phyloP scores from a whole-genome alignment of 1,284 basidiomycete species.

The Tilletia indica region DNA sequence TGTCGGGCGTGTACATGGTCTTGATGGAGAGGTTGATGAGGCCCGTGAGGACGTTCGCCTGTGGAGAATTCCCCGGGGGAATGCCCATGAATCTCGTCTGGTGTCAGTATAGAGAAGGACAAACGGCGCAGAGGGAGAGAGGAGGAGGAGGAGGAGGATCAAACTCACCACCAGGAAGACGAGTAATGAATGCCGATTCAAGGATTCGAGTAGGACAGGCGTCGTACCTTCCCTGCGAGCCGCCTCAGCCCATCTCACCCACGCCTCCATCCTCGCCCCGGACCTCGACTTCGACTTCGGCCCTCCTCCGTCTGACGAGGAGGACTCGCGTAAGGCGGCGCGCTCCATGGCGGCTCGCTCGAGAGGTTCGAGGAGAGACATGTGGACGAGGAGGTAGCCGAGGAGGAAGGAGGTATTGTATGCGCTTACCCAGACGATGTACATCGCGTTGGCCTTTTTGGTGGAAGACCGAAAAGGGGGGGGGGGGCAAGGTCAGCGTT shows the following conservation, averaged over 20 bases:
- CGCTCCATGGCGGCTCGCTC: slow-evolving; percentile 30
- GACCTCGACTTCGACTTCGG: no score
- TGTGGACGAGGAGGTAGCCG: slow-evolving; percentile 75
- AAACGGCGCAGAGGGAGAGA: no score
- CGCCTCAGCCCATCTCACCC: no score
- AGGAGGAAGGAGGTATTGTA: slow-evolving; percentile 85
- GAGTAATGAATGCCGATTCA: slow-evolving; percentile 76
- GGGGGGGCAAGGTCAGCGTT: no score
- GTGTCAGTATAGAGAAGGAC: no score
- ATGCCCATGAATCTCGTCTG: no score
- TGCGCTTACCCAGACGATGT: slow-evolving; percentile 83
- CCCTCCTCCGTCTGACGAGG: no score
- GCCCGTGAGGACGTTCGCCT: slow-evolving; percentile 84
- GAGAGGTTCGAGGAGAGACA: slow-evolving; percentile 65
- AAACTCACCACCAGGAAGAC: slow-evolving; percentile 78
- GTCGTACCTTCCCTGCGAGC: slow-evolving; percentile 4
- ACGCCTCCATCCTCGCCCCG: no score
- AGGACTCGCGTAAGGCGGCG: neutral
- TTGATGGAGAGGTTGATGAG: slow-evolving; percentile 74
- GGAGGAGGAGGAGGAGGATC: no score
- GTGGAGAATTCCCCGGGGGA: no score
- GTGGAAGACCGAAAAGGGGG: neutral
- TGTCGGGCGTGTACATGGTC: slow-evolving; percentile 75
- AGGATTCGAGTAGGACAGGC: slow-evolving; percentile 70
- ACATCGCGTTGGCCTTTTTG: slow-evolving; percentile 67